A percentile compares a stretch with the other conserved stretches of the same genome.
Evolutionary conservation across 2,329 filamentous ascomycete species (phyloP).

Genomic region (Hymenoscyphus albidus): DNA sequence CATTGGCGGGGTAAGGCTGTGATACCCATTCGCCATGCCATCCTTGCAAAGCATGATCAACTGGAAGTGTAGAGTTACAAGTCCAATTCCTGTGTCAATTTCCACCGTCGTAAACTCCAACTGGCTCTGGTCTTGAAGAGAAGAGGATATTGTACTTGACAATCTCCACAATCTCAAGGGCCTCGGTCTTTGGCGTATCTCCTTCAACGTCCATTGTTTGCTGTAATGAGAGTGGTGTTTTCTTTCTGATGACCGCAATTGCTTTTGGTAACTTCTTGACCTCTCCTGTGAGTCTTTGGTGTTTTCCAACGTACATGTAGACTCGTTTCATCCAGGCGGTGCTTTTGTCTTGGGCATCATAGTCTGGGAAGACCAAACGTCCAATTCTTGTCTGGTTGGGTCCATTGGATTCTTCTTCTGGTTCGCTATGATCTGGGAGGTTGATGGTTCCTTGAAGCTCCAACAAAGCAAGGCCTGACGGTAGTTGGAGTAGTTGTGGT

Average conservation of each 20-base stretch:
- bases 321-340: conserved; percentile 86
- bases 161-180: conserved; percentile 82
- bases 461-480: conserved; percentile 80
- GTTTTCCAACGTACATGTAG: conserved; percentile 81
- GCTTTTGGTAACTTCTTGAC: conserved; percentile 80
- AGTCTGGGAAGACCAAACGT: conserved; percentile 73
- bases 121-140: conserved; percentile 78
- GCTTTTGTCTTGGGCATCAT: conserved; percentile 53
- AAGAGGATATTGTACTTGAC: conserved; percentile 86
- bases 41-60: background rate
- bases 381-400: conserved; percentile 55
- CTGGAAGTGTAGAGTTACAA: background rate
- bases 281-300: conserved; percentile 86
- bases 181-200: conserved; percentile 38
- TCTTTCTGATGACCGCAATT: conserved; percentile 70
- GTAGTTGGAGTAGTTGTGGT: conserved; percentile 81
- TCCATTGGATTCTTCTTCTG: conserved; percentile 27
- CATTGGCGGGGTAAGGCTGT: background rate
- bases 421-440: conserved; percentile 49
- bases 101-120: conserved; percentile 43
- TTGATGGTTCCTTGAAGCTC: conserved; percentile 93
- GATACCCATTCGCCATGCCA: background rate
- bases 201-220: conserved; percentile 8
- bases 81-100: background rate
- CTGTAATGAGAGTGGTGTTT: conserved; percentile 25